Base-by-base conservation (phyloP, 139 green algal species). In the Coelastrella sp. region DNA sequence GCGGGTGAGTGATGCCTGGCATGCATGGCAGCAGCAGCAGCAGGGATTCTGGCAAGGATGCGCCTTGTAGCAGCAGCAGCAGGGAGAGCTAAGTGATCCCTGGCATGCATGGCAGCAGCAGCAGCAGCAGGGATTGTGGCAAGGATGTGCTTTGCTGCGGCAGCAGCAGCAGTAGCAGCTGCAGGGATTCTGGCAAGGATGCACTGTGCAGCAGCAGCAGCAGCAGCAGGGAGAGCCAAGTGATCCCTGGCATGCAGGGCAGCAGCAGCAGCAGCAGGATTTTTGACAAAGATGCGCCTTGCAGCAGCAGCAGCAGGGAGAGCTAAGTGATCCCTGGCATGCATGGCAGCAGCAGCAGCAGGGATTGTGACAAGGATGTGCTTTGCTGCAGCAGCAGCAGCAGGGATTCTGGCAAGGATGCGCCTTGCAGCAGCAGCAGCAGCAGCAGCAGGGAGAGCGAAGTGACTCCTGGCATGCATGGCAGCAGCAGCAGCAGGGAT, bases 261-360 rank as follows among this genome's bases (percentile, higher is more conserved):
- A 68, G 78, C 78, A 84, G 78, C 75, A 81, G 75, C 73, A 80
- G 73, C 73, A 80, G 73, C 76, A 82, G 22, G 19, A 22, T 7
- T 7, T 22, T 4, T 16, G 19, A 3, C 76, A 82, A 82, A 4
- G 13, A 71, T 17, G 16, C 3, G n/a, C 17, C 73, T 73, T 76
- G 61, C 81, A 87, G 23, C 82, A 78, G 64, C 82, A 7, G 65
- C 61, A 56, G 80, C 80, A 85, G 80, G 19, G 16, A 85, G 54
- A 32, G 73, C 73, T 57, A 32, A 80, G 17, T 80, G 20, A 47
- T 47, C 32, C 32, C 32, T 47, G 32, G 32, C 32, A 47, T 47
- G 32, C 32, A 47, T 47, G 32, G 32, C 32, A 47, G 32, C 32
- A 47, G 32, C 32, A 47, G 32, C 32, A 47, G 32, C 32, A 47